Evolutionary conservation across 73 alveolate genomes (phyloP).

Genomic region (Tetrahymena elliotti): DNA sequence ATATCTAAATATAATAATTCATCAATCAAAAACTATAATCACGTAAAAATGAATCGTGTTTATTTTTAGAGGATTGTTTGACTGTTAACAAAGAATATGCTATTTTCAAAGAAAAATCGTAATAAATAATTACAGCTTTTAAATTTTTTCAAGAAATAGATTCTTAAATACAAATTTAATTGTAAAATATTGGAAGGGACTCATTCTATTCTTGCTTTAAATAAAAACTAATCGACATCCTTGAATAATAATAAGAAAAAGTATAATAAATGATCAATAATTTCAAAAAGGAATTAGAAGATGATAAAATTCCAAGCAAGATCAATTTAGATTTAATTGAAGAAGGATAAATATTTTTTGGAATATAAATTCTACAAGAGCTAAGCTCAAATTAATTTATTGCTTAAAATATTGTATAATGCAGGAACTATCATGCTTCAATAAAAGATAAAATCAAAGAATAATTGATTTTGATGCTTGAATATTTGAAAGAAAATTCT

Average conservation of each 20-base stretch:
- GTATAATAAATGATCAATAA: too few relatives aligned
- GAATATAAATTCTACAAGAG: too few relatives aligned
- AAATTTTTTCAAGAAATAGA: background rate
- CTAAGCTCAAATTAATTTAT: too few relatives aligned
- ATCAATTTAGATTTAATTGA: too few relatives aligned
- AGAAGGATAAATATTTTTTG: too few relatives aligned
- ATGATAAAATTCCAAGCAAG: too few relatives aligned
- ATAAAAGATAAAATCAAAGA: background rate
- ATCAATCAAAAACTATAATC: too few relatives aligned
- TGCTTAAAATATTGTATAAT: too few relatives aligned
- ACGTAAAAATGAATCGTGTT: background rate
- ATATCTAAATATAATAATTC: too few relatives aligned
- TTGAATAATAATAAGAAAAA: too few relatives aligned
- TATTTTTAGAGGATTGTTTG: background rate
- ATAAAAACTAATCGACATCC: background rate
- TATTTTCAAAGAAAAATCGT: background rate
- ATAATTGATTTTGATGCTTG: background rate
- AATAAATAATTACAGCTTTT: background rate
- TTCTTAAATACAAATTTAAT: background rate
- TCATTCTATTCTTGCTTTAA: too few relatives aligned
- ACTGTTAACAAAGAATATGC: background rate
- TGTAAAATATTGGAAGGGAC: background rate
- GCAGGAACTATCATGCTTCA: background rate
- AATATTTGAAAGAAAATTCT: background rate
- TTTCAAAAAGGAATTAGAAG: too few relatives aligned